Evolutionary conservation across 495 filamentous ascomycete genomes (phyloP), one percentile per base, ranked within the genome.

Genomic region (Lichina pygmaea): DNA sequence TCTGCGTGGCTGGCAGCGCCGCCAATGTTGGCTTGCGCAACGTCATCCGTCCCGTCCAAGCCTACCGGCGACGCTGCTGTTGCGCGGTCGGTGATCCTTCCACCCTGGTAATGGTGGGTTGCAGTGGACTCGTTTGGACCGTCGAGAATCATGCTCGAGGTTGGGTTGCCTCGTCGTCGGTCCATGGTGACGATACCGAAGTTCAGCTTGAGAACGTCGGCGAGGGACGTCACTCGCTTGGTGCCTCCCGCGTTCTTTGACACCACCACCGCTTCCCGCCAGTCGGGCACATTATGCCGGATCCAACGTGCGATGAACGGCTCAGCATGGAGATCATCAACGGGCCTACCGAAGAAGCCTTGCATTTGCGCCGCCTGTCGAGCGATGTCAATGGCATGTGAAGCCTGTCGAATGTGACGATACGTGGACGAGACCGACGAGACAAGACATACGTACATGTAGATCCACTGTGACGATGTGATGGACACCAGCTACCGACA

Each of bases 191-290:
- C 83, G 55, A 97, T 78, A 45, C 86, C 89, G 48, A 97, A 97
- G 62, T 86, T 94, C 51, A 97, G 71, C 64, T 95, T 94, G 51
- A 97, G 62, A 3, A 83, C 86, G 62, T 97, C 89, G 48, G 89
- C 89, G 33, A 97, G 66, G 10, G 84, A 92, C n/a, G 91, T 95
- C 30, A 95, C 91, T 39, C 89, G 64, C 62, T 97, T 97, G 33
- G 91, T 93, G 43, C 89, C 89, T 17, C 89, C 89, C 6, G 89
- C 78, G 56, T 97, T 97, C 67, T 97, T 97, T 57, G 85, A 93
- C 46, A 97, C 89, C 12, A 93, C 83, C 6, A 97, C 89, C 3
- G 82, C 86, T 45, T 92, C 79, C 46, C 66, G 73, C 89, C 89
- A 97, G 44, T 78, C 70, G 12, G 68, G 62, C 15, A 97, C 78